A percentile compares a stretch with the other conserved stretches of the same genome.
These are phyloP conservation scores for Cyclotella distinguenda DNA, from an alignment of 108 stramenopile genomes.

Conservation along the genomic window DNA sequence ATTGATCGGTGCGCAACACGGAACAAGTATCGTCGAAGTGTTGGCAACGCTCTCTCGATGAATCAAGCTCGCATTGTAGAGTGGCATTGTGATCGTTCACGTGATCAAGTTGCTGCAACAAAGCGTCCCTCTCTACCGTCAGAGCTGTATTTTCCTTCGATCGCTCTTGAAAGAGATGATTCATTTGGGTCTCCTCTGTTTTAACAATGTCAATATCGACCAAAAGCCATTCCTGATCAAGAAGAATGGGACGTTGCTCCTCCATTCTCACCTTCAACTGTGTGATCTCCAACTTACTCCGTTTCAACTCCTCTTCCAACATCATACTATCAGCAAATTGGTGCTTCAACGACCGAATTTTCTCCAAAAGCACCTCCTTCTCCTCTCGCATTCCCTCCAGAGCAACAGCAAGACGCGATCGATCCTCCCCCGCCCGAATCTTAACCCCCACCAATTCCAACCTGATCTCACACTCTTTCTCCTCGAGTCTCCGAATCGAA, in stretches of 20 bases:
- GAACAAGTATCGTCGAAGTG: constrained; percentile 12
- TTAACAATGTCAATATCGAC: constrained; percentile 23
- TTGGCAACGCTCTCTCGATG: constrained; percentile 10
- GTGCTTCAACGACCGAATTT: constrained; percentile 27
- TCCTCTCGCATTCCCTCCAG: constrained; percentile 22
- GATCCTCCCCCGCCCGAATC: constrained; percentile 30
- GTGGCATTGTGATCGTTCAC: constrained; percentile 8
- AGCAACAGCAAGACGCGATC: constrained; percentile 8
- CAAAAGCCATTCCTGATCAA: constrained; percentile 23
- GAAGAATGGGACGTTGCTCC: constrained; percentile 23
- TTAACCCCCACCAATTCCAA: constrained; percentile 30
- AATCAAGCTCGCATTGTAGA: constrained; percentile 4
- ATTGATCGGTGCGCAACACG: constrained; percentile 11
- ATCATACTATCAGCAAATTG: constrained; percentile 34
- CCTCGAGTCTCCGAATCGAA: constrained; percentile 25
- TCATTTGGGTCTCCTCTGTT: constrained; percentile 8
- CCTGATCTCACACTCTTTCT: constrained; percentile 23
- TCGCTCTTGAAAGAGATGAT: constrained; percentile 9
- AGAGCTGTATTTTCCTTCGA: constrained; percentile 6
- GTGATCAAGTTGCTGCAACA: constrained; percentile 1
- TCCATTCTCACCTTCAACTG: constrained; percentile 20
- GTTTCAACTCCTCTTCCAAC: constrained; percentile 20
- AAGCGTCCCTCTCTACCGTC: constrained; percentile 4
- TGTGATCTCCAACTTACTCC: constrained; percentile 5
- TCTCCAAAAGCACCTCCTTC: constrained; percentile 22